Evolutionary conservation across 2,329 filamentous ascomycete species (phyloP).

Genomic region (Fusarium nodosum): DNA sequence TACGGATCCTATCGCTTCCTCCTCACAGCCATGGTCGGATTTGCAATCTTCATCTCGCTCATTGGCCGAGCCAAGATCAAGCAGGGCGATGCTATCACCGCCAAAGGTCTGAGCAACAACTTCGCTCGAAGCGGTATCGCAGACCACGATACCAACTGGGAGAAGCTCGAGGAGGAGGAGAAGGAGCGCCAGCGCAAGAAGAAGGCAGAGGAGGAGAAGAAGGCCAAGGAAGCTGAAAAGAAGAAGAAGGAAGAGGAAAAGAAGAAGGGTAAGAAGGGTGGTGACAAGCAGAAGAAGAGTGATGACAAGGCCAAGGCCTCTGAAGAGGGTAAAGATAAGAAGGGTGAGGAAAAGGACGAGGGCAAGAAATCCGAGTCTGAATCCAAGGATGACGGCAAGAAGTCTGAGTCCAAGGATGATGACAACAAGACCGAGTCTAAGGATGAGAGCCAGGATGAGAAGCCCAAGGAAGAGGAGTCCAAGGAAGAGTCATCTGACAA

Average conservation of each 20-base stretch:
- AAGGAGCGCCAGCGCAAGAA: constrained; percentile 55
- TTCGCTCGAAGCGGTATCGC: constrained; percentile 55
- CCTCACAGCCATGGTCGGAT: constrained; percentile 88
- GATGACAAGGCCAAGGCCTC: constrained; percentile 41
- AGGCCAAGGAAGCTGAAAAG: constrained; percentile 55
- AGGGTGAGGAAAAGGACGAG: constrained; percentile 42
- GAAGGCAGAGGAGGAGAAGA: constrained; percentile 57
- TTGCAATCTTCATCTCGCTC: constrained; percentile 83
- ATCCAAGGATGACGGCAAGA: constrained; percentile 38
- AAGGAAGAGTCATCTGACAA: constrained; percentile 22
- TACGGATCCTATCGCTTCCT: constrained; percentile 93
- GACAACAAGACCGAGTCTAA: constrained; percentile 35
- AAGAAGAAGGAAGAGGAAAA: constrained; percentile 51
- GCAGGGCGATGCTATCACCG: constrained; percentile 49
- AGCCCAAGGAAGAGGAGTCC: constrained; percentile 22
- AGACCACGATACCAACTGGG: constrained; percentile 61
- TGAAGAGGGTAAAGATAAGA: constrained; percentile 42
- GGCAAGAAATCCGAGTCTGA: constrained; percentile 33
- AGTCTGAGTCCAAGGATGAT: constrained; percentile 35
- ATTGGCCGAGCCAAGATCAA: constrained; percentile 85
- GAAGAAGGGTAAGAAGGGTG: constrained; percentile 47
- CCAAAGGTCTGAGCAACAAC: constrained; percentile 55
- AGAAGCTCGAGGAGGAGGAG: constrained; percentile 60
- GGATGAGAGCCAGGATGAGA: constrained; percentile 23
- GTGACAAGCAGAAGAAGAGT: constrained; percentile 41